Evolutionary conservation across 2,329 filamentous ascomycete genomes (phyloP), one percentile per base, ranked within the genome.

Genomic region (Xylariaceae sp.): DNA sequence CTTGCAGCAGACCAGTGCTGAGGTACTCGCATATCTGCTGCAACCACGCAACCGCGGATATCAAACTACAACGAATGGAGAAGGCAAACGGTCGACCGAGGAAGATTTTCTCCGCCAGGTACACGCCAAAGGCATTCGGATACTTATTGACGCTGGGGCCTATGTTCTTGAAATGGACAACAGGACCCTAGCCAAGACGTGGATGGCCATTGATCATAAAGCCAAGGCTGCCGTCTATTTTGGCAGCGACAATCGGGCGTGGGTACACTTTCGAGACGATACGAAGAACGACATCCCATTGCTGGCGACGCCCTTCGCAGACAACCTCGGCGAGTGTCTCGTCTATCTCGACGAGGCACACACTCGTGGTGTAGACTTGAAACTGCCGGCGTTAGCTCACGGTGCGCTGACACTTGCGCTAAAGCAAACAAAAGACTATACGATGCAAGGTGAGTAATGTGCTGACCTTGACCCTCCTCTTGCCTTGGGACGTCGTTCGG

Each of bases 141-240:
- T 88, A 0, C 68, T 88, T 0, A 82, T 88, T 1, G 84, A 87
- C 59, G 80, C 80, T 0, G 84, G 84, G 0, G 84, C 84, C 0
- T 78, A 82, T 13, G 79, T 88, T n/a, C 62, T 87, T 0, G 84
- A 87, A 59, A 79, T 83, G 71, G 71, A 76, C 52, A 87, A 84
- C 57, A 41, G 63, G 1, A 64, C 65, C 0, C 65, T 86, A 0
- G 81, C 73, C 0, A 68, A 66, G 5, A 64, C 67, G 1, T 86
- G 82, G 82, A 61, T 86, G 0, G 56, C 66, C 0, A 62, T 73
- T 1, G 77, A 82, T 31, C 2, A n/a, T 0, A 16, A 64, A 0
- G 74, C 75, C 0, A 64, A 69, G 1, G 81, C 76, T 0, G 82
- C 77, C 0, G 64, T 86, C 0, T 86, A 74, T 53, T 84, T 85